These are phyloP conservation scores for Suillus ampliporus DNA, from an alignment of 768 basidiomycete species.

Conservation along the genomic window DNA sequence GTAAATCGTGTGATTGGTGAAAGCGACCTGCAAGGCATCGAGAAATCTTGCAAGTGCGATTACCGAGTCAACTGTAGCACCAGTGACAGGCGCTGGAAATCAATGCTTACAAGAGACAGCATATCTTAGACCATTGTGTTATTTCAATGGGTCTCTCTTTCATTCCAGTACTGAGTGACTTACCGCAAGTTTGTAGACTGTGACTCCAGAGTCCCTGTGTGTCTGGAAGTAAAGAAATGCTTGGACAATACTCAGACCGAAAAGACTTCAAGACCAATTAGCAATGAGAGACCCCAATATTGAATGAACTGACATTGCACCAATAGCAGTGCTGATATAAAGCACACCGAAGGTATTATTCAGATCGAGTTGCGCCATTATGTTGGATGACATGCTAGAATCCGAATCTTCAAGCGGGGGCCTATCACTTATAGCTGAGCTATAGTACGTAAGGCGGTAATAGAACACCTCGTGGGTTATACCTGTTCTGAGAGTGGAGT, in stretches of 20 bases:
- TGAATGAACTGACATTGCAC: slow-evolving; percentile 51
- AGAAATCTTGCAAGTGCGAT: slow-evolving; percentile 42
- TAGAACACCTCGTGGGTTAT: no score
- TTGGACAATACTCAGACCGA: slow-evolving; percentile 61
- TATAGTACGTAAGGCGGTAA: no score
- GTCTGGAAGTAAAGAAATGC: slow-evolving; percentile 55
- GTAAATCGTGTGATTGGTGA: slow-evolving; percentile 62
- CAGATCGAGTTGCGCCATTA: slow-evolving; percentile 39
- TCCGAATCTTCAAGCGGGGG: no score
- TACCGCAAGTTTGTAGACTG: slow-evolving; percentile 45
- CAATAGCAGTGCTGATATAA: slow-evolving; percentile 56
- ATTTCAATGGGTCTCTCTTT: not conserved
- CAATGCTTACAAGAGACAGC: slow-evolving; percentile 39
- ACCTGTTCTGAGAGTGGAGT: no score
- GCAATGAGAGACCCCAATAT: not conserved
- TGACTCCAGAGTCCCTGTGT: slow-evolving; percentile 37
- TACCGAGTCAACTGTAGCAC: slow-evolving; percentile 19
- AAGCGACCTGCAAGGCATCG: slow-evolving; percentile 59
- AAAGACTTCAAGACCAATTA: slow-evolving; percentile 46
- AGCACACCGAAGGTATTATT: slow-evolving; percentile 58
- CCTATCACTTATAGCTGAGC: no score
- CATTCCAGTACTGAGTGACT: slow-evolving; percentile 10
- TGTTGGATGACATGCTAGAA: not conserved
- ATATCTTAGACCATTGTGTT: slow-evolving; percentile 36
- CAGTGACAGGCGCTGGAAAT: slow-evolving; percentile 10